Evolutionary conservation across 2,329 filamentous ascomycete species (phyloP).

Genomic region (Aspergillus ochraceoroseus): DNA sequence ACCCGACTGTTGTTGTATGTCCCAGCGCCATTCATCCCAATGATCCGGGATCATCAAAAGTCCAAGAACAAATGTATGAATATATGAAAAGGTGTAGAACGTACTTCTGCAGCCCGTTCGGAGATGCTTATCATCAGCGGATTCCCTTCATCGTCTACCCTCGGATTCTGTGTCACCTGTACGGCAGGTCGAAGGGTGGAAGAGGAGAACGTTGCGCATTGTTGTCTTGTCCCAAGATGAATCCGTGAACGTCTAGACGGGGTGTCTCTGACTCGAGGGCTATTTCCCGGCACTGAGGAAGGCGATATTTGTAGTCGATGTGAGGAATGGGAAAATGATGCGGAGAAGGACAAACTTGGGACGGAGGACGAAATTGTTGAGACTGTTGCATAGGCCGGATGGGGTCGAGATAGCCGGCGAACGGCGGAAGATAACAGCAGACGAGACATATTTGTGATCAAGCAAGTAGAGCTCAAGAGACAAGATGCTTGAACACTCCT

Average conservation of each 20-base stretch:
- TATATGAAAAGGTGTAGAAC: too few relatives aligned
- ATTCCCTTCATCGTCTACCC: constrained; percentile 76
- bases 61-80: too few relatives aligned
- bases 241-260: constrained; percentile 1
- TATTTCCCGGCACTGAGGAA: constrained; percentile 2
- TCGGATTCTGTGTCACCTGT: constrained; percentile 60
- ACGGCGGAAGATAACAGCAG: constrained; percentile 24
- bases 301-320: constrained; percentile 16
- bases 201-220: constrained; percentile 34
- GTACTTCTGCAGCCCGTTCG: constrained; percentile 70
- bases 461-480: neutral
- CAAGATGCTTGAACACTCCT: neutral
- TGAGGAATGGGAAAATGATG: constrained; percentile 27
- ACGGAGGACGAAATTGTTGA: constrained; percentile 25
- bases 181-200: constrained; percentile 34
- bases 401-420: constrained; percentile 24
- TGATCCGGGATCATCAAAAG: neutral
- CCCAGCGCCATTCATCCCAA: neutral
- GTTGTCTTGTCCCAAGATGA: constrained; percentile 12
- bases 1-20: neutral
- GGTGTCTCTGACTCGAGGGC: neutral
- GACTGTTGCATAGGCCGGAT: constrained; percentile 6
- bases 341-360: constrained; percentile 26
- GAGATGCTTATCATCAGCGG: constrained; percentile 80
- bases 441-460: constrained; percentile 28